Evolutionary conservation across 805 yeast genomes (phyloP).

Genomic region (Wickerhamomyces rabaulensis): DNA sequence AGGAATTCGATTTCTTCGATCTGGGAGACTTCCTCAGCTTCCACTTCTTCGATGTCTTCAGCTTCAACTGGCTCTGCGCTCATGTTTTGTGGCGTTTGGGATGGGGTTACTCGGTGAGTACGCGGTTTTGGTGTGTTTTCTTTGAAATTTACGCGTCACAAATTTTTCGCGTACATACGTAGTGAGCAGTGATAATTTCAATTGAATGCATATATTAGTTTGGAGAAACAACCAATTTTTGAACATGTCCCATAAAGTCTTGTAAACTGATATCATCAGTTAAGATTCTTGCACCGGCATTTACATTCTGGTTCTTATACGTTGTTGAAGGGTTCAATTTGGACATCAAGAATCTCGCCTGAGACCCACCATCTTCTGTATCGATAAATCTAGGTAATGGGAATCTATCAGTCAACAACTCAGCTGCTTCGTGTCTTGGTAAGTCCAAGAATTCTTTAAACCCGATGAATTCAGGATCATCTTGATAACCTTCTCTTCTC

Average conservation of each 20-base stretch:
- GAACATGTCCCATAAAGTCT: slow-evolving; percentile 32
- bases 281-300: slow-evolving; percentile 36
- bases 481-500: slow-evolving; percentile 61
- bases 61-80: background rate
- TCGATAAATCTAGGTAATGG: slow-evolving; percentile 71
- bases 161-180: too few species aligned
- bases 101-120: too few species aligned
- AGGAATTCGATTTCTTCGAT: slow-evolving; percentile 13
- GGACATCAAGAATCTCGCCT: slow-evolving; percentile 66
- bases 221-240: slow-evolving; percentile 19
- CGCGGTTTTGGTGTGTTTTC: too few species aligned
- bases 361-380: slow-evolving; percentile 73
- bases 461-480: slow-evolving; percentile 52
- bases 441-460: slow-evolving; percentile 55
- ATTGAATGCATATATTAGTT: too few species aligned
- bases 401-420: slow-evolving; percentile 57
- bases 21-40: background rate
- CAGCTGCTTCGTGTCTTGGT: slow-evolving; percentile 63
- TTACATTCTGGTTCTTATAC: slow-evolving; percentile 36
- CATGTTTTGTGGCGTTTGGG: background rate
- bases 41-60: too few species aligned
- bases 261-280: slow-evolving; percentile 46
- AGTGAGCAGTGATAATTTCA: too few species aligned
- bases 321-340: slow-evolving; percentile 63
- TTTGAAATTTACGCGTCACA: background rate